Evolutionary conservation across 2,329 filamentous ascomycete genomes (phyloP), one percentile per base, ranked within the genome.

Genomic region (Macrophomina phaseolina): DNA sequence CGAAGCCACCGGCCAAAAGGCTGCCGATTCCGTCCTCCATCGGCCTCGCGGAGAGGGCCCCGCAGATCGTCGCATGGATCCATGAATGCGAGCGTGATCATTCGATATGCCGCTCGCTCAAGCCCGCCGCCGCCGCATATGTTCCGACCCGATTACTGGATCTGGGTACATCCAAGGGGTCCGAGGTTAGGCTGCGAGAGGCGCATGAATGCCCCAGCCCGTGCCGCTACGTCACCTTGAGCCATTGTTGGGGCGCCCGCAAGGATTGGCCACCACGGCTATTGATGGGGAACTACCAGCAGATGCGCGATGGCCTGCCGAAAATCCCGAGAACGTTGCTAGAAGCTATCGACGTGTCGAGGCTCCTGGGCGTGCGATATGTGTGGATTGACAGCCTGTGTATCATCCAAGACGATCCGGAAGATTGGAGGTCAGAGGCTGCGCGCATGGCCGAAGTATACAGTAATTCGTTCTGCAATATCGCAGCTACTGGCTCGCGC

Each of bases 351-450:
- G 9, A 58, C 28, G 36, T 58, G 12, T 23, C 53, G 23, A 38
- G 53, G 11, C 18, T 14, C 16, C 18, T 58, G n/a, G 36, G 42
- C 28, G 36, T 45, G 12, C 53, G 53, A 4, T 62, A 69, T 30
- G 46, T 70, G 14, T 70, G 68, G 68, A 69, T 70, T 36, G 68
- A 70, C 34, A 61, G 68, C 30, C 64, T 70, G 8, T 70, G 68
- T 45, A 70, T 70, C 49, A 46, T 69, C 34, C 68, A 70, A 62
- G 66, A 69, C 34, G 34, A 32, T 2, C 28, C 45, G 16, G 62
- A 53, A 14, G 66, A 70, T 30, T 64, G 64, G 63, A n/a, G 34
- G n/a, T 14, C 56, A 6, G 58, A 67, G 23, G 45, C 61, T 16
- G 30, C 49, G 7, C 32, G 14, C 8, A 67, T 67, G 60, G 60